These are phyloP conservation scores for Ensete glaucum DNA, from an alignment of 176 grass and related monocot species.

Conservation along the genomic window DNA sequence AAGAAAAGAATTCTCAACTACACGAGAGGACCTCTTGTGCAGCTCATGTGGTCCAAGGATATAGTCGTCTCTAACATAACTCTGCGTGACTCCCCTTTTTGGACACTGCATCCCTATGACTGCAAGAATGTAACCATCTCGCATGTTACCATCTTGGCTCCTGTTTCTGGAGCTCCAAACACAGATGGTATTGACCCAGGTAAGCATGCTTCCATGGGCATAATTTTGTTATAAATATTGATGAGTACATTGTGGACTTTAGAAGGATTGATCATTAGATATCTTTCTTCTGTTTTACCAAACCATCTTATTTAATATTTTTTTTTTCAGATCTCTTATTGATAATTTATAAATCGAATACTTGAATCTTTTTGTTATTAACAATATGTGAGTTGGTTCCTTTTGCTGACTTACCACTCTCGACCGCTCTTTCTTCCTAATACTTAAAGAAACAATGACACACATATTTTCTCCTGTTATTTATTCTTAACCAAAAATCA, in stretches of 20 bases:
- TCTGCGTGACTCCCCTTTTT: slow-evolving; percentile 19
- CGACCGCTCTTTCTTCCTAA: neutral
- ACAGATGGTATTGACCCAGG: slow-evolving; percentile 18
- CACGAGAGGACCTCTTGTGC: slow-evolving; percentile 20
- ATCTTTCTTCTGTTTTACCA: too few species aligned
- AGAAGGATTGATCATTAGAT: too few species aligned
- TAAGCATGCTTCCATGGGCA: neutral
- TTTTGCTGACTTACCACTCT: neutral
- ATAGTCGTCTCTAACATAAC: slow-evolving; percentile 21
- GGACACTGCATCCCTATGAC: slow-evolving; percentile 15
- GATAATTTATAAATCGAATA: neutral
- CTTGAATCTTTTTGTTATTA: neutral
- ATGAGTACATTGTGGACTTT: too few species aligned
- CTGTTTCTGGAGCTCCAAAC: slow-evolving; percentile 12
- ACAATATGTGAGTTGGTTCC: neutral
- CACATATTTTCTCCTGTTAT: neutral
- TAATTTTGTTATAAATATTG: neutral
- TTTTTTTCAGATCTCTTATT: too few species aligned
- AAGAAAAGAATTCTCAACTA: slow-evolving; percentile 10
- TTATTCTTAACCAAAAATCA: neutral
- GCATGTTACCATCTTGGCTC: slow-evolving; percentile 20
- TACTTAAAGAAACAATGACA: neutral
- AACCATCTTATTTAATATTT: too few species aligned
- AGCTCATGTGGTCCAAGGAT: slow-evolving; percentile 15
- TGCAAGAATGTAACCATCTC: slow-evolving; percentile 15